A percentile compares a stretch with the other conserved stretches of the same genome.
Evolutionary conservation across 2,329 filamentous ascomycete genomes (phyloP).

Genomic region (Neopestalotiopsis sp.): DNA sequence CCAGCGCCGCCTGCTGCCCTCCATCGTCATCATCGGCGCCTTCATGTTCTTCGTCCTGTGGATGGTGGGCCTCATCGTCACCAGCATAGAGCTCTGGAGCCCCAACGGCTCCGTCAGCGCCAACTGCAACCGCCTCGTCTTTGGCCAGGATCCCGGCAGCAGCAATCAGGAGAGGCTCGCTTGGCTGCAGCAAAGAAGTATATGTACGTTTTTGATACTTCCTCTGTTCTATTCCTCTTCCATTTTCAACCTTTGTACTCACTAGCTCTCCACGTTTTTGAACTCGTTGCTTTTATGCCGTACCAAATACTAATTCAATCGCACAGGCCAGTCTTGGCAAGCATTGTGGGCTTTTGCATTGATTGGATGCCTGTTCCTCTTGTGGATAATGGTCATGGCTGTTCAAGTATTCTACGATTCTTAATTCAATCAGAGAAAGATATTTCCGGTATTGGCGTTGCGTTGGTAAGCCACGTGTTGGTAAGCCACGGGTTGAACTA

Average conservation of each 20-base stretch:
- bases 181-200: slow-evolving; percentile 67
- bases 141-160: slow-evolving; percentile 55
- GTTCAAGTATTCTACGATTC: slow-evolving; percentile 63
- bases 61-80: slow-evolving; percentile 67
- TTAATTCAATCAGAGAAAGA: slow-evolving; percentile 9
- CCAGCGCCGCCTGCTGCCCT: slow-evolving; percentile 63
- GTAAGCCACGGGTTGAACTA: no score
- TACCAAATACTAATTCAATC: neutral
- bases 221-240: neutral
- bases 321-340: slow-evolving; percentile 64
- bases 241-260: neutral
- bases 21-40: slow-evolving; percentile 66
- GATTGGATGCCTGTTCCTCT: slow-evolving; percentile 62
- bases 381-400: slow-evolving; percentile 74
- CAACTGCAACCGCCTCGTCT: slow-evolving; percentile 65
- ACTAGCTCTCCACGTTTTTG: no score
- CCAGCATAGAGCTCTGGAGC: slow-evolving; percentile 68
- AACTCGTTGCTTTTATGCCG: no score
- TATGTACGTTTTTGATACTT: slow-evolving; percentile 53
- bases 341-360: slow-evolving; percentile 68
- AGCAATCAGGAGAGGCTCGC: slow-evolving; percentile 61
- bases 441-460: neutral
- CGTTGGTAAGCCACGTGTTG: no score
- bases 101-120: slow-evolving; percentile 61
- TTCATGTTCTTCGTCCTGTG: slow-evolving; percentile 73